Base-by-base conservation (phyloP, 1,139 yeast species). In the Hemisphaericaspora subhashii region DNA sequence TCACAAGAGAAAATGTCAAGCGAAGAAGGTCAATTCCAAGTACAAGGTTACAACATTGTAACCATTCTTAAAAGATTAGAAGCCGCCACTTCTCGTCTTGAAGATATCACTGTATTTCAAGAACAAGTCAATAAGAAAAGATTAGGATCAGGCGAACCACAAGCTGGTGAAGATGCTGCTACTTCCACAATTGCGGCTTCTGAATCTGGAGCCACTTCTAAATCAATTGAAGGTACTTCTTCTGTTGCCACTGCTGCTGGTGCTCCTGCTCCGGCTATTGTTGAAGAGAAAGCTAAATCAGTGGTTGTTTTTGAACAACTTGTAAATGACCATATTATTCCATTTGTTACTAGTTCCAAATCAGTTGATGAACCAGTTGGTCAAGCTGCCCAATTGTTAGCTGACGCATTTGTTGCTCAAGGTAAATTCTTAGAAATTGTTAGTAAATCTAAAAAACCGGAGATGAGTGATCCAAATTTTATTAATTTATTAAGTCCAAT, bases 11-110 rank as follows among this genome's bases (percentile, higher is more conserved):
- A 24, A 33, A 63, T 62, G 67, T 53, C 66, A 4, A 55, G 75
- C 27, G 84, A 80, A 53, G 79, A 78, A 52, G 68, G 62, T 45
- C 77, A 72, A 55, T 76, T 78, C 58, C 78, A 79, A 51, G 78
- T 83, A 32, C 92, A 84, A 54, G 92, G 94, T 16, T 86, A 83
- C 67, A 87, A 86, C 58, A 74, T 87, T 45, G 86, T 85, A 33
- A 87, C 94, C 43, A 74, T 87, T 42, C 77, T 87, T 65, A 87
- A 87, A 56, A 68, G 96, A 48, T 76, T 89, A 53, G 97, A 89
- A 62, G 92, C 95, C 13, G 97, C 97, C 29, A 88, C 97, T 11
- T 84, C 96, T 11, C 79, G 97, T 38, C 78, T 89, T 54, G 97
- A 89, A 56, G 96, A 89, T 61, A 81, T 89, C 41, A 86, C 95